Conservation (phyloP, 371 early-diverging fungal species). For the Dentiscutata heterogama region DNA sequence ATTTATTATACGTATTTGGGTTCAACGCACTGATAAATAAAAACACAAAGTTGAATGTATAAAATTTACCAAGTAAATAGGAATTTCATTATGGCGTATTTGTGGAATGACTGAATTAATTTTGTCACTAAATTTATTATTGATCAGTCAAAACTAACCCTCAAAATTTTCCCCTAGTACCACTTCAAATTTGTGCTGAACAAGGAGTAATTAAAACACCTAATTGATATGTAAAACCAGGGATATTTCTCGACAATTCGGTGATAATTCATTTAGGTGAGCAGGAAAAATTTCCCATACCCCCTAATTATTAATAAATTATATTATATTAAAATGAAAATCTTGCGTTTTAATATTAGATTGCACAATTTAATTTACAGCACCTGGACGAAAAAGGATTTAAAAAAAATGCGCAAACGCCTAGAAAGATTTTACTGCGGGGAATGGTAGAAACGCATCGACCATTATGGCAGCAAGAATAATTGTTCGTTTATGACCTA, state of each 20-base stretch:
- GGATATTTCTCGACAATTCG: constrained; percentile 72
- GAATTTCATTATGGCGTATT: too few species aligned
- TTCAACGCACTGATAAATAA: too few species aligned
- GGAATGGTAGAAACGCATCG: constrained; percentile 71
- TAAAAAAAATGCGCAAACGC: constrained; percentile 70
- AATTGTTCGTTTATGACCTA: constrained; percentile 70
- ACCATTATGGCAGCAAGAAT: constrained; percentile 61
- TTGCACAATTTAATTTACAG: constrained; percentile 44
- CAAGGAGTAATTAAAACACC: constrained; percentile 77
- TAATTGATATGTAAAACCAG: constrained; percentile 77
- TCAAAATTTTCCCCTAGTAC: constrained; percentile 66
- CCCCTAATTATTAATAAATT: constrained; percentile 44
- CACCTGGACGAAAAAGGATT: constrained; percentile 70
- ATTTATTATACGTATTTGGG: too few species aligned
- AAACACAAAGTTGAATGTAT: too few species aligned
- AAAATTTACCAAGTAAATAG: too few species aligned
- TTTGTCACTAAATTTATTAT: too few species aligned
- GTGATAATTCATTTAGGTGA: constrained; percentile 74
- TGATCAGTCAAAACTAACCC: too few species aligned
- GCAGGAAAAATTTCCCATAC: constrained; percentile 80
- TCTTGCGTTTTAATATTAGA: too few species aligned
- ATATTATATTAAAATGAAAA: too few species aligned
- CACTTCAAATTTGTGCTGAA: constrained; percentile 76
- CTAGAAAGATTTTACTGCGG: constrained; percentile 58
- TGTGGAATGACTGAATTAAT: too few species aligned